Conservation (phyloP, 2,329 filamentous ascomycete genomes). For the Cladosporium sp. region DNA sequence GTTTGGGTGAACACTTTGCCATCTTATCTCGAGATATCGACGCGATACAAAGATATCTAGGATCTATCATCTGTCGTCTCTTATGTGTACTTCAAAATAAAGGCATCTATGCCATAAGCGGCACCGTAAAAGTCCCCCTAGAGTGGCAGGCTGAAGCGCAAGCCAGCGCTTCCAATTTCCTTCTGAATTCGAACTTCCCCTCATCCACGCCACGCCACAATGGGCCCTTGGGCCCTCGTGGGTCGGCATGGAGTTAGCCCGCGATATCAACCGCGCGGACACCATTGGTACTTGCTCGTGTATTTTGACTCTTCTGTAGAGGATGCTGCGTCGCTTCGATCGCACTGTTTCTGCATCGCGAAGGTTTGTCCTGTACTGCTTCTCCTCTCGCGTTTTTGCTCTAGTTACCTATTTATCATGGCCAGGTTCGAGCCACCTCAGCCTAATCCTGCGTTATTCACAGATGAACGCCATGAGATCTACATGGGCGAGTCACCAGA, state of each 20-base stretch:
- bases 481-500: constrained; percentile 31
- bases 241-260: constrained; percentile 8
- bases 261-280: neutral
- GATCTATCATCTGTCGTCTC: neutral
- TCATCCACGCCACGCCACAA: neutral
- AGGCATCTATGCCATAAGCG: neutral
- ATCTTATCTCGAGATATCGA: neutral
- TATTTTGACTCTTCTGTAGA: neutral
- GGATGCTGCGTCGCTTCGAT: neutral
- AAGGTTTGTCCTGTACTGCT: constrained; percentile 9
- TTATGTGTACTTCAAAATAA: neutral
- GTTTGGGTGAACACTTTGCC: neutral
- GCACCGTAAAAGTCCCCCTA: neutral
- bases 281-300: neutral
- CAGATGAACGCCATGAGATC: constrained; percentile 31
- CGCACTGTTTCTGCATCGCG: neutral
- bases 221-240: constrained; percentile 4
- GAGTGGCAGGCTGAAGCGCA: neutral
- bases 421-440: constrained; percentile 20
- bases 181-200: neutral
- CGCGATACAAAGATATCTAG: neutral
- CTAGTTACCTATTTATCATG: neutral
- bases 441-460: constrained; percentile 32
- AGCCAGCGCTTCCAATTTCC: neutral
- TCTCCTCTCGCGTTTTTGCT: neutral